A percentile compares a stretch with the other conserved stretches of the same genome.
phyloP scores from a whole-genome alignment of 1,284 basidiomycete genomes.

The Polyporus tsugae region DNA sequence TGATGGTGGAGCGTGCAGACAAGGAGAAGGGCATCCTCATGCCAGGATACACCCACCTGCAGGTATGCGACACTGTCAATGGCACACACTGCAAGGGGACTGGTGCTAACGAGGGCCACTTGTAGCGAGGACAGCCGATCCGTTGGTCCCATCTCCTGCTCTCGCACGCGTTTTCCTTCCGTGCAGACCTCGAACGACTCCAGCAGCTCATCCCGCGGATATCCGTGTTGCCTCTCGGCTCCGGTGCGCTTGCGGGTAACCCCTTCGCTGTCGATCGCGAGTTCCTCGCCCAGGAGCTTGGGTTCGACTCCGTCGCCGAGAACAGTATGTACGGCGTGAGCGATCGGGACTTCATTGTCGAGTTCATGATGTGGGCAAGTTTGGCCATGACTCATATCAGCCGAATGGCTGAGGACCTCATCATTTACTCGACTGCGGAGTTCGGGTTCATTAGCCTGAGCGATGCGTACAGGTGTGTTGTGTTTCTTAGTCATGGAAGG shows the following conservation, averaged over 20 bases:
- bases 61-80: conserved; percentile 59
- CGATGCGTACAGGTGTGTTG: conserved; percentile 89
- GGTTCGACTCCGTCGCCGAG: conserved; percentile 85
- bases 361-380: conserved; percentile 97
- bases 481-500: background rate
- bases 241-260: conserved; percentile 95
- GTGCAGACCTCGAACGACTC: conserved; percentile 88
- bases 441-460: conserved; percentile 95
- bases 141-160: conserved; percentile 98
- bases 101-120: background rate
- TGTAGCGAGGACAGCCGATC: conserved; percentile 94
- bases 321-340: conserved; percentile 96
- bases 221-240: conserved; percentile 93
- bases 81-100: background rate
- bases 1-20: conserved; percentile 92
- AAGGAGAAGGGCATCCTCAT: conserved; percentile 91
- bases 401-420: conserved; percentile 94
- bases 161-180: conserved; percentile 94
- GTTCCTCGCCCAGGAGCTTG: conserved; percentile 86
- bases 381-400: conserved; percentile 94
- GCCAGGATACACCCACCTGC: conserved; percentile 97
- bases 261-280: conserved; percentile 93
- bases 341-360: conserved; percentile 96
- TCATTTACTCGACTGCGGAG: conserved; percentile 96
- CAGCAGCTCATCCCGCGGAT: conserved; percentile 87